Percentiles rank a stretch among this genome's conserved stretches.
Conservation (phyloP, 1,284 basidiomycete genomes). For the Leccinum subrobustum region DNA sequence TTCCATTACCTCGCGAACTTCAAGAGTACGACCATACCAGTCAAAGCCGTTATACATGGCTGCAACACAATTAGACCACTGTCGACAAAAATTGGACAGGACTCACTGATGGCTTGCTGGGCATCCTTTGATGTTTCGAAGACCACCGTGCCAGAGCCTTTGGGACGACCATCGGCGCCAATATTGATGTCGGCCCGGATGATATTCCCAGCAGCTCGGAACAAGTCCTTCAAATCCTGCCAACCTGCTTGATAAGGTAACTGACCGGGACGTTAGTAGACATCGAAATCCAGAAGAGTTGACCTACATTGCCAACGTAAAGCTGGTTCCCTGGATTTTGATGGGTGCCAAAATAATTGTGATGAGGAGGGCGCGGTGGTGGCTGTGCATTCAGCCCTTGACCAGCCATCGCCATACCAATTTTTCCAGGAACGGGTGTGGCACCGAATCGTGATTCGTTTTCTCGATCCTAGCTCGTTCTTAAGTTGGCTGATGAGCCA, state of each 20-base stretch:
- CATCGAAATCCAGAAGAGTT: neutral
- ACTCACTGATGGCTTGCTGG: constrained; percentile 83
- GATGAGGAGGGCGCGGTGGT: constrained; percentile 71
- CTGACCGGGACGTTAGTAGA: constrained; percentile 41
- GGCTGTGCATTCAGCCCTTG: constrained; percentile 73
- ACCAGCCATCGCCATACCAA: constrained; percentile 87
- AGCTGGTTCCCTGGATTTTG: constrained; percentile 84
- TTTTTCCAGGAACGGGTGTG: constrained; percentile 89
- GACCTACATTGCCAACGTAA: constrained; percentile 85
- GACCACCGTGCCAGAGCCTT: constrained; percentile 93
- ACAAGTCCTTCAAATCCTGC: constrained; percentile 98
- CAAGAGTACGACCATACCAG: constrained; percentile 89
- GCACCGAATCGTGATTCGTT: constrained; percentile 92
- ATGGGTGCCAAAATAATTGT: constrained; percentile 63
- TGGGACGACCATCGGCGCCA: constrained; percentile 87
- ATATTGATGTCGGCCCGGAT: constrained; percentile 94
- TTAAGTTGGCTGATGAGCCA: neutral
- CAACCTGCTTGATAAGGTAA: constrained; percentile 94
- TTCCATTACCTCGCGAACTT: constrained; percentile 82
- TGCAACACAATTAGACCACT: constrained; percentile 31
- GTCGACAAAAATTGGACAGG: neutral
- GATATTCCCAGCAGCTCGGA: constrained; percentile 92
- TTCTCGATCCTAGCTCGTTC: constrained; percentile 80
- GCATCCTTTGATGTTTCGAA: constrained; percentile 92
- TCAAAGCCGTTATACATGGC: constrained; percentile 94